Conservation (phyloP, 2,329 filamentous ascomycete genomes). For the Coniochaeta sp. region DNA sequence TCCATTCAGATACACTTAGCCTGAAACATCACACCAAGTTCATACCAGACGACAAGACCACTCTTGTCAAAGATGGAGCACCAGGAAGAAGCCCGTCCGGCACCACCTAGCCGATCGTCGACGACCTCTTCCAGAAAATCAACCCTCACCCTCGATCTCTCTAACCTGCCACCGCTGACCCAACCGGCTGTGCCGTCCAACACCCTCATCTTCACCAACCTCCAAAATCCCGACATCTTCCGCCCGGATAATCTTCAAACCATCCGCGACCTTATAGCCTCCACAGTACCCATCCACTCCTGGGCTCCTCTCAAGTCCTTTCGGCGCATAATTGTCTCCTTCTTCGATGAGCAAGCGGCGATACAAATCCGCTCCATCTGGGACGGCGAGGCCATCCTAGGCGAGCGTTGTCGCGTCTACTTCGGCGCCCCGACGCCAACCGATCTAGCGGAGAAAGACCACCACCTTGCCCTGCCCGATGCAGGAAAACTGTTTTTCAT, state of each 20-base stretch:
- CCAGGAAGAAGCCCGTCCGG: conserved; percentile 11
- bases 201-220: conserved; percentile 78
- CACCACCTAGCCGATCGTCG: conserved; percentile 31
- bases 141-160: conserved; percentile 65
- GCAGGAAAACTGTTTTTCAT: conserved; percentile 69
- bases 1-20: not conserved
- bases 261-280: conserved; percentile 63
- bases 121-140: conserved; percentile 38
- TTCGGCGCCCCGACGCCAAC: conserved; percentile 57
- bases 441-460: conserved; percentile 33
- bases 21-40: not conserved
- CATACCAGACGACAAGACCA: not conserved
- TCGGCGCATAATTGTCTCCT: conserved; percentile 73
- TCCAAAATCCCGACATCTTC: conserved; percentile 67
- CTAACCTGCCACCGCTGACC: conserved; percentile 59
- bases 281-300: conserved; percentile 64
- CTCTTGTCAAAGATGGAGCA: not conserved
- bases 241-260: conserved; percentile 63
- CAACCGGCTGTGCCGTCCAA: conserved; percentile 72
- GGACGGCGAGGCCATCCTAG: conserved; percentile 68
- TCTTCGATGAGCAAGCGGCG: conserved; percentile 62
- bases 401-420: conserved; percentile 61
- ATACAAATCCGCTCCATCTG: conserved; percentile 64
- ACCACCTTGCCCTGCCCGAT: conserved; percentile 58
- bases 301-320: conserved; percentile 79